These are phyloP conservation scores for Phalaenopsis hybrid DNA, from an alignment of 116 monocot genomes.

Conservation along the genomic window DNA sequence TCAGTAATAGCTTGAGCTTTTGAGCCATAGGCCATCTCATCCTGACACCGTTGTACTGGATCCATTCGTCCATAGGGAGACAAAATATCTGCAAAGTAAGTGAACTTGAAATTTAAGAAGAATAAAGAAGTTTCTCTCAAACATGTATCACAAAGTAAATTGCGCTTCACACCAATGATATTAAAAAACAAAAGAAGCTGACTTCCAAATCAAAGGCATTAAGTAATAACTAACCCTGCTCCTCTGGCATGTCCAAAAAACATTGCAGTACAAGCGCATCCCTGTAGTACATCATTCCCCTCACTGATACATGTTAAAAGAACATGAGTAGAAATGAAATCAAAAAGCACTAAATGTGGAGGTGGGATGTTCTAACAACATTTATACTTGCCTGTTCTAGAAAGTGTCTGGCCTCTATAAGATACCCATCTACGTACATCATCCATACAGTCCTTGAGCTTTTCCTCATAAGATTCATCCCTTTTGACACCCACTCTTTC, in stretches of 20 bases:
- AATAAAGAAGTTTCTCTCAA: background rate
- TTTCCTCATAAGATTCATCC: slow-evolving; percentile 25
- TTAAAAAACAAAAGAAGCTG: slow-evolving; percentile 3
- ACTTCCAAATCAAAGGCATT: background rate
- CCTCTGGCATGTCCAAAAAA: slow-evolving; percentile 62
- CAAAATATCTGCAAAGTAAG: slow-evolving; percentile 31
- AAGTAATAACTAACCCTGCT: slow-evolving; percentile 45
- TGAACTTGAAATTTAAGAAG: background rate
- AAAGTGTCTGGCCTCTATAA: slow-evolving; percentile 81
- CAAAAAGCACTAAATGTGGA: background rate
- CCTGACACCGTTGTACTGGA: slow-evolving; percentile 29
- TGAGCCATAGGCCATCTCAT: slow-evolving; percentile 15
- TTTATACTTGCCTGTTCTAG: slow-evolving; percentile 58
- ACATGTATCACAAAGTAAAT: background rate
- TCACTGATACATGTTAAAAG: slow-evolving; percentile 38
- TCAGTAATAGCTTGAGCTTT: slow-evolving; percentile 62
- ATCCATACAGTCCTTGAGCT: slow-evolving; percentile 35
- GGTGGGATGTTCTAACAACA: background rate
- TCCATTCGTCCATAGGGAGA: slow-evolving; percentile 31
- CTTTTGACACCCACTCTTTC: slow-evolving; percentile 30
- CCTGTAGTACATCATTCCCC: slow-evolving; percentile 98
- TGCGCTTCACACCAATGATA: background rate
- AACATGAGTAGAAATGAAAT: slow-evolving; percentile 3
- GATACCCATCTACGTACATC: slow-evolving; percentile 67
- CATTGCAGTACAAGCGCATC: slow-evolving; percentile 69